Conservation (phyloP, 2,329 filamentous ascomycete genomes). For the Penicillium psychrosexuale region DNA sequence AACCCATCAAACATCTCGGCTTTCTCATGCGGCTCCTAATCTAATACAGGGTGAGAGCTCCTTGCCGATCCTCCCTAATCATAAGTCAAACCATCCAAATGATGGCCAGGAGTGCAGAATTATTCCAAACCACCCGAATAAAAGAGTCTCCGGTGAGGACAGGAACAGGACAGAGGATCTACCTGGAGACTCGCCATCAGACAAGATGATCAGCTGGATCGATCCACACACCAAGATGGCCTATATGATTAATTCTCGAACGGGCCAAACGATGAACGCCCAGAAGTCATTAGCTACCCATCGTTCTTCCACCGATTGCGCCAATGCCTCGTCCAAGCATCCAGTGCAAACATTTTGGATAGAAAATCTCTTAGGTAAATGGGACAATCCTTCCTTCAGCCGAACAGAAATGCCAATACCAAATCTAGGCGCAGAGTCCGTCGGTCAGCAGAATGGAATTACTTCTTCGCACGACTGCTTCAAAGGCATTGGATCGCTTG, state of each 20-base stretch:
- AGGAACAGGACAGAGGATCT: background rate
- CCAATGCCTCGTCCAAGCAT: background rate
- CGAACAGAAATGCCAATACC: slow-evolving; percentile 45
- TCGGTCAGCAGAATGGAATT: slow-evolving; percentile 16
- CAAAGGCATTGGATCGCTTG: slow-evolving; percentile 22
- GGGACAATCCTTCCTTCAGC: slow-evolving; percentile 76
- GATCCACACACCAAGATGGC: slow-evolving; percentile 55
- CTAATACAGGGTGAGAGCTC: background rate
- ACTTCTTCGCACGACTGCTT: slow-evolving; percentile 18
- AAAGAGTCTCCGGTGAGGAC: background rate
- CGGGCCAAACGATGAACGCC: slow-evolving; percentile 31
- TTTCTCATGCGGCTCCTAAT: background rate
- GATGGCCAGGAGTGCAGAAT: background rate
- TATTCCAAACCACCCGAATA: background rate
- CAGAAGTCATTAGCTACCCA: slow-evolving; percentile 8
- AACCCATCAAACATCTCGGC: background rate
- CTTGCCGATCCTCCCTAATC: background rate
- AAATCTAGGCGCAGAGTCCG: slow-evolving; percentile 29
- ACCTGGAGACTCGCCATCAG: background rate
- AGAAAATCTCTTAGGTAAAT: slow-evolving; percentile 57
- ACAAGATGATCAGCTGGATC: slow-evolving; percentile 50
- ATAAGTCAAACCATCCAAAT: background rate
- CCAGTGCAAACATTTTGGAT: slow-evolving; percentile 53
- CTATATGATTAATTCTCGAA: slow-evolving; percentile 34
- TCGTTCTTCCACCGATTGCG: slow-evolving; percentile 15